Percentiles rank a stretch among this genome's conserved stretches.
phyloP scores from a whole-genome alignment of 2,329 filamentous ascomycete species.

The Fusarium pininemorale region DNA sequence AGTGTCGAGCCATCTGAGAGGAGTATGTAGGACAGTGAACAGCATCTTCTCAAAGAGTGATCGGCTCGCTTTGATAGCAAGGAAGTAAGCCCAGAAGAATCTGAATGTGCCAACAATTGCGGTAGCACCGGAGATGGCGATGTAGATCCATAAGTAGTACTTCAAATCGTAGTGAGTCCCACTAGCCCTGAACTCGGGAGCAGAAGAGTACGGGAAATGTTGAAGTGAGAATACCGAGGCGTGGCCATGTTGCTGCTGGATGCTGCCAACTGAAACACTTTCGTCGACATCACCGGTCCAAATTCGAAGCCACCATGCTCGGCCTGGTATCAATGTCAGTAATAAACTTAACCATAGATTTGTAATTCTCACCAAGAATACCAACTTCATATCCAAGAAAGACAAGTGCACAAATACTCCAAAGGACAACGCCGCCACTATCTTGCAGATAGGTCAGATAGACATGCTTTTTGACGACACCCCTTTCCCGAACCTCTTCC shows the following conservation, averaged over 20 bases:
- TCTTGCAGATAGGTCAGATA: slow-evolving; percentile 74
- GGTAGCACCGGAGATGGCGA: slow-evolving; percentile 70
- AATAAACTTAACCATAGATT: neutral
- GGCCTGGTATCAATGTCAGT: slow-evolving; percentile 47
- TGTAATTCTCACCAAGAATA: slow-evolving; percentile 56
- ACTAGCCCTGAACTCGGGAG: slow-evolving; percentile 43
- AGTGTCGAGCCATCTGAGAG: slow-evolving; percentile 82
- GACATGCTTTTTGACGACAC: slow-evolving; percentile 72
- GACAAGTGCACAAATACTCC: slow-evolving; percentile 62
- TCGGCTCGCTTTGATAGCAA: slow-evolving; percentile 75
- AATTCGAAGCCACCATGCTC: slow-evolving; percentile 71
- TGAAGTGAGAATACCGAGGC: slow-evolving; percentile 58
- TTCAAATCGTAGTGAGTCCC: slow-evolving; percentile 53
- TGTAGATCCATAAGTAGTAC: slow-evolving; percentile 77
- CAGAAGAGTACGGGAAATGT: slow-evolving; percentile 55
- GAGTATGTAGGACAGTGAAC: slow-evolving; percentile 73
- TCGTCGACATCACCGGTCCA: slow-evolving; percentile 60
- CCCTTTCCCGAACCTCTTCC: slow-evolving; percentile 77
- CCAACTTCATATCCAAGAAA: slow-evolving; percentile 66
- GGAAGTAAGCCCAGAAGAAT: slow-evolving; percentile 70
- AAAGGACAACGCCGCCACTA: slow-evolving; percentile 71
- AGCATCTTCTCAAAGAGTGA: slow-evolving; percentile 73
- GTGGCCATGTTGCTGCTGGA: slow-evolving; percentile 49
- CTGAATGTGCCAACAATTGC: slow-evolving; percentile 69
- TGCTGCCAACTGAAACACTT: slow-evolving; percentile 32